phyloP scores from a whole-genome alignment of 2,329 filamentous ascomycete species.

The Aspergillus sp. region DNA sequence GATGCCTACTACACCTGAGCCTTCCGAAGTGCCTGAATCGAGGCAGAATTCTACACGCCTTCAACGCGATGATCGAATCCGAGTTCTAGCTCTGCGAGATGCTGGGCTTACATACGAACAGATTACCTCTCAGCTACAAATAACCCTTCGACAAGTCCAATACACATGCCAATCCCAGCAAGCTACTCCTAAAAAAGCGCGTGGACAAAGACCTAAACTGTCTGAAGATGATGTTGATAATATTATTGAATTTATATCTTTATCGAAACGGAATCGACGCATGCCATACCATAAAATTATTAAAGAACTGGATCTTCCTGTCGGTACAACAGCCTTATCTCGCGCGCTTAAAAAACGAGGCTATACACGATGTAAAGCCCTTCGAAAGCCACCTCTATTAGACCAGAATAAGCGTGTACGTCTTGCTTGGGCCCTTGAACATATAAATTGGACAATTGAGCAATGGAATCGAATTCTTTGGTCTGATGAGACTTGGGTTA shows the following conservation, averaged over 20 bases:
- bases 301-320: slow-evolving; percentile 13
- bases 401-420: no score
- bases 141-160: slow-evolving; percentile 15
- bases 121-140: slow-evolving; percentile 6
- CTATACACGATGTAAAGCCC: slow-evolving; percentile 13
- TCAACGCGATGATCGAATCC: slow-evolving; percentile 40
- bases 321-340: slow-evolving; percentile 2
- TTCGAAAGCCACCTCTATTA: neutral
- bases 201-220: slow-evolving; percentile 12
- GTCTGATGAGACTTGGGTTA: no score
- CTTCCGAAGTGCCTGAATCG: neutral
- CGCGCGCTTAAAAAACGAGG: slow-evolving; percentile 14
- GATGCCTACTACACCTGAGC: slow-evolving; percentile 3
- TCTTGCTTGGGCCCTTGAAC: no score
- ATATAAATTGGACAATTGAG: no score
- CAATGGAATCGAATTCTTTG: no score
- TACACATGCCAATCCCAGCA: slow-evolving; percentile 17
- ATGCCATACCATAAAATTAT: slow-evolving; percentile 17
- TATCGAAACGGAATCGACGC: slow-evolving; percentile 13
- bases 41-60: slow-evolving; percentile 12
- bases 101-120: slow-evolving; percentile 15
- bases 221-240: slow-evolving; percentile 14
- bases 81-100: slow-evolving; percentile 16
- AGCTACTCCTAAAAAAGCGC: slow-evolving; percentile 14
- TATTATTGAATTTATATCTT: slow-evolving; percentile 19